Conservation (phyloP, 2,329 filamentous ascomycete genomes). For the Dothiorella sarmentorum region DNA sequence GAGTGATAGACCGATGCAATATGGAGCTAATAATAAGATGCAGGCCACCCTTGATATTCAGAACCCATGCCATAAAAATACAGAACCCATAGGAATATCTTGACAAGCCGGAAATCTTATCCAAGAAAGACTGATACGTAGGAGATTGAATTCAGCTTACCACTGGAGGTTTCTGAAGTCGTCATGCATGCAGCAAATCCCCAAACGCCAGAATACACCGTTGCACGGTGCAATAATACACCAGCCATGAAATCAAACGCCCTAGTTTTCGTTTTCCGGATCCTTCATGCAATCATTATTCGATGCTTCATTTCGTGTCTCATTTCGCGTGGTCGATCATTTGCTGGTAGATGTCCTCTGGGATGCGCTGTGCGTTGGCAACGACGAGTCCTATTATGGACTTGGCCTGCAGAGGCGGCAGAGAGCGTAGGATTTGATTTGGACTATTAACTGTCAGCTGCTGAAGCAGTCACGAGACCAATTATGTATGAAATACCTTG, state of each 20-base stretch:
- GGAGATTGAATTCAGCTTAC: not conserved
- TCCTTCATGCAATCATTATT: conserved; percentile 7
- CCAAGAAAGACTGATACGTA: not conserved
- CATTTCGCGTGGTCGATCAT: conserved; percentile 83
- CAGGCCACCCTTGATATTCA: not conserved
- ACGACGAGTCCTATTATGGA: conserved; percentile 82
- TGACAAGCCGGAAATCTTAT: not conserved
- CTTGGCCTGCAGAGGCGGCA: conserved; percentile 78
- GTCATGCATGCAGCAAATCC: not conserved
- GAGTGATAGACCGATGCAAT: not conserved
- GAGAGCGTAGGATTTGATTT: conserved; percentile 84
- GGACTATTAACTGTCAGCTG: conserved; percentile 56
- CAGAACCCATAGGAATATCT: not conserved
- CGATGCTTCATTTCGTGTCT: conserved; percentile 23
- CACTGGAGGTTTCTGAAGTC: not conserved
- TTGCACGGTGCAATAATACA: not conserved
- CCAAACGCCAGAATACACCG: not conserved
- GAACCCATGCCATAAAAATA: not conserved
- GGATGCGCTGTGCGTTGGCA: conserved; percentile 83
- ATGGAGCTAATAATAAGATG: not conserved
- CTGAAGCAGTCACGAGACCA: not conserved
- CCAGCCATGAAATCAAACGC: not conserved
- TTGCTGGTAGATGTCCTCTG: conserved; percentile 83
- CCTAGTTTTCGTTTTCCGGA: not conserved
- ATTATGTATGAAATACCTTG: conserved; percentile 59